Evolutionary conservation across 176 grass and related monocot genomes (phyloP).

Genomic region (Musa troglodytarum): DNA sequence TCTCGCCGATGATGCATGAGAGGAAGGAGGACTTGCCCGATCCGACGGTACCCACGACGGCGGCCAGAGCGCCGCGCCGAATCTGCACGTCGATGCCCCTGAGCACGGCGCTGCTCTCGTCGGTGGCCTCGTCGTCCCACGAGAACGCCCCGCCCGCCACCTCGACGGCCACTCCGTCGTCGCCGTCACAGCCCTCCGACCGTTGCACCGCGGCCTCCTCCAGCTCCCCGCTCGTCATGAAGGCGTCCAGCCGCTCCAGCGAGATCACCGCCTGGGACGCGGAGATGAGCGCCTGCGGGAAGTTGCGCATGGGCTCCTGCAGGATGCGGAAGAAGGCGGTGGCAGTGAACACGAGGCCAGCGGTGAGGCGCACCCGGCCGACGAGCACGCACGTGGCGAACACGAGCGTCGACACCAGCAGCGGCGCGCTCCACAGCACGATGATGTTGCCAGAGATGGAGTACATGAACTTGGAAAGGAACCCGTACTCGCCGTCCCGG

Average conservation of each 20-base stretch:
- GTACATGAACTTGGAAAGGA: constrained; percentile 92
- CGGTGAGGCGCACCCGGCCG: constrained; percentile 40
- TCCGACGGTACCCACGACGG: constrained; percentile 74
- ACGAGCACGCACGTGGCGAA: constrained; percentile 56
- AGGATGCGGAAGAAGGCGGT: constrained; percentile 78
- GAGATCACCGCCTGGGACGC: constrained; percentile 88
- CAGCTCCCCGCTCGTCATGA: constrained; percentile 76
- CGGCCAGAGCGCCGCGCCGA: constrained; percentile 44
- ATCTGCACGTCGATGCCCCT: constrained; percentile 59
- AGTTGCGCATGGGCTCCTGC: constrained; percentile 91
- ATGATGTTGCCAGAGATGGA: constrained; percentile 72
- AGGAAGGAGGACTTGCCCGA: constrained; percentile 93
- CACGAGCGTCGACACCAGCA: constrained; percentile 47
- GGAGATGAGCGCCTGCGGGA: constrained; percentile 89
- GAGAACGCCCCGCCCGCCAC: constrained; percentile 51
- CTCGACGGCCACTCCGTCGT: constrained; percentile 40
- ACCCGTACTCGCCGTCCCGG: constrained; percentile 58
- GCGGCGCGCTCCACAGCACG: constrained; percentile 74
- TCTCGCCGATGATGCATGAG: constrained; percentile 76
- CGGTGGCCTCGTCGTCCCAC: constrained; percentile 63
- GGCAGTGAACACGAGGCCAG: constrained; percentile 92
- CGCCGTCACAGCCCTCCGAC: not conserved
- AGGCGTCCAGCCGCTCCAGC: constrained; percentile 48
- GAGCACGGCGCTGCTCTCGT: constrained; percentile 23
- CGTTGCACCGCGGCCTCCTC: constrained; percentile 59